Percentiles rank a stretch among this genome's conserved stretches.
These are phyloP conservation scores for Kalanchoe fedtschenkoi DNA, from an alignment of 164 flowering plant species.

Conservation along the genomic window DNA sequence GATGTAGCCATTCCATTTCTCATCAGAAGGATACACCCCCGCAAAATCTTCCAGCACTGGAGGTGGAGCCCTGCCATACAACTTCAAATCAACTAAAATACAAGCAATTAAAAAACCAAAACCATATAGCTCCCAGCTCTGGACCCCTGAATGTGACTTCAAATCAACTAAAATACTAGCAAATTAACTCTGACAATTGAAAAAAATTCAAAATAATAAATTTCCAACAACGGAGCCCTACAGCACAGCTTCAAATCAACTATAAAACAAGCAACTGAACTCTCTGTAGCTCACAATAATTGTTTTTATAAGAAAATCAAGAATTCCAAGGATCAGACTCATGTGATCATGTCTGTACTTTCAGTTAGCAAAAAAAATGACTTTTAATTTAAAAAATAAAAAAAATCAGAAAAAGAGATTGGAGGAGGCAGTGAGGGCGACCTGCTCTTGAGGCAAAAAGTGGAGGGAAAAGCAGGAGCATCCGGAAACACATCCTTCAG, in stretches of 20 bases:
- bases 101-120: no score
- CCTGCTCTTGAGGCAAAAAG: constrained; percentile 72
- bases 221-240: no score
- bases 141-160: constrained; percentile 33
- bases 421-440: background rate
- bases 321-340: no score
- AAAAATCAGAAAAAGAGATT: background rate
- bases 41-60: constrained; percentile 46
- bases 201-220: no score
- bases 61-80: constrained; percentile 39
- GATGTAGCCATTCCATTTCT: constrained; percentile 80
- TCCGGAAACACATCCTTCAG: constrained; percentile 50
- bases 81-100: background rate
- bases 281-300: no score
- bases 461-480: constrained; percentile 52
- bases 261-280: no score
- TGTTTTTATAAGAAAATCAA: no score
- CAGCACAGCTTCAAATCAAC: no score
- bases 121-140: constrained; percentile 31
- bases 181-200: no score
- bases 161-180: background rate
- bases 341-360: no score
- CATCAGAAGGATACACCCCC: constrained; percentile 68
- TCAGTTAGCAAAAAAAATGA: no score
- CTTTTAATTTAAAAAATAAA: background rate